Base-by-base conservation (phyloP, 2,329 filamentous ascomycete species). In the Hymenoscyphus occultus region DNA sequence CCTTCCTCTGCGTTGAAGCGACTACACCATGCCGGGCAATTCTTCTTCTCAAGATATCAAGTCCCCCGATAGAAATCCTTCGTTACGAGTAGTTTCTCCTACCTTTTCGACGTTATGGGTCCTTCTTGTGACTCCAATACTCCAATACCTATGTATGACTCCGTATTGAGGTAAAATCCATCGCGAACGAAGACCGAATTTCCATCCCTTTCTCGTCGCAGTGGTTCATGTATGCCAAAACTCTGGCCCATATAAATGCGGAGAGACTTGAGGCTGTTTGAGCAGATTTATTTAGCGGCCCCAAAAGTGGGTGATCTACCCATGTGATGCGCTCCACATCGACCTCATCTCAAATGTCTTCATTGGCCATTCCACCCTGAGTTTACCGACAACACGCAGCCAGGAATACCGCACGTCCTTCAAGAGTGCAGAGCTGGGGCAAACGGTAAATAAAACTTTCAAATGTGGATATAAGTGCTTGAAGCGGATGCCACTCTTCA, bases 231-330 rank as follows among this genome's bases (percentile, higher is more conserved):
- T 28, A 28, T 54, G 48, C 48, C 48, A 54, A 54, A 13, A 5
- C 9, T 28, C 22, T 54, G 22, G 48, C 22, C 48, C 48, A 54
- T 54, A 12, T 28, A 28, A 28, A 54, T 54, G 48, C 48, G 19
- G 48, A 22, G 28, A 12, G 14, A 35, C 32, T 61, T 63, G 61
- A 63, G 61, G 61, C 12, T 63, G 54, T 63, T 63, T 63, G 61
- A 63, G 61, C 61, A 63, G 16, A 63, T 63, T 63, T 63, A 28
- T 28, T 16, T 13, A 39, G 51, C 22, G 32, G 16, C 39, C 35
- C 13, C 3, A 63, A 63, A 35, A 63, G 61, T 63, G 61, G 61
- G 39, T 22, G n/a, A 39, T 58, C 42, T 39, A 3, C 40, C 61
- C 57, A 48, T 54, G 61, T 57, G 19, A 16, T 16, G 22, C 13